Evolutionary conservation across 1,284 basidiomycete species (phyloP).

Genomic region (Cutaneotrichosporon cutaneum): DNA sequence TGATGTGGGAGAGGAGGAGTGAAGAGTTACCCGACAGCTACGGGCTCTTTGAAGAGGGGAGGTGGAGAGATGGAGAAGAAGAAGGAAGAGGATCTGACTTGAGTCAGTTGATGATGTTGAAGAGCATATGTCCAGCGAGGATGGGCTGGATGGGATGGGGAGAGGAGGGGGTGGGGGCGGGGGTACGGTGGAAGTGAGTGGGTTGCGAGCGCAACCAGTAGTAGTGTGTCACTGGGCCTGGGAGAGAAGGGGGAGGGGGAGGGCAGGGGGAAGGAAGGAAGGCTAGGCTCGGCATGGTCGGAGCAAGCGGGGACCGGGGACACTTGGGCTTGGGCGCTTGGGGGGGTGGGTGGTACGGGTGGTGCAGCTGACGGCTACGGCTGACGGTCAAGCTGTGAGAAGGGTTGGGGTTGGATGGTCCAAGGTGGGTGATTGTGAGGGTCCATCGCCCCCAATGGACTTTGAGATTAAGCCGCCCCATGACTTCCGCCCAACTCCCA

Average conservation of each 20-base stretch:
- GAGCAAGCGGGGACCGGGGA: constrained; percentile 1
- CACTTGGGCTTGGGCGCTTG: neutral
- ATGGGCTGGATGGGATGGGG: neutral
- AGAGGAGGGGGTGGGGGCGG: constrained; percentile 1
- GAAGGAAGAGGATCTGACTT: constrained; percentile 3
- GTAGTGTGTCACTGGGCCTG: neutral
- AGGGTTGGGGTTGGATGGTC: neutral
- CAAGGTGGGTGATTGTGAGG: neutral
- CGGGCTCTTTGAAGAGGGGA: constrained; percentile 8
- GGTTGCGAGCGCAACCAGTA: no score
- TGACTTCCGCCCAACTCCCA: neutral
- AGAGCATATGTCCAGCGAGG: constrained; percentile 6
- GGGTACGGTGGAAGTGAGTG: no score
- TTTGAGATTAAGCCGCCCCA: constrained; percentile 8
- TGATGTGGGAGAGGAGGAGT: constrained; percentile 1
- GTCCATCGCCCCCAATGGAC: constrained; percentile 4
- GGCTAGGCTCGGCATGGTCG: neutral
- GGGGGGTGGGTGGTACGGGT: neutral
- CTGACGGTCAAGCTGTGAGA: no score
- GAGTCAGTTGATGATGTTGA: constrained; percentile 11
- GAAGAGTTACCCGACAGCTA: constrained; percentile 9
- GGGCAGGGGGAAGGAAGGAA: neutral
- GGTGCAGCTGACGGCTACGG: no score
- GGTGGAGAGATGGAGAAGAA: constrained; percentile 10
- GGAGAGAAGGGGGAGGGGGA: neutral